Evolutionary conservation across 2,329 filamentous ascomycete genomes (phyloP).

Genomic region (Apiospora malaysiana): DNA sequence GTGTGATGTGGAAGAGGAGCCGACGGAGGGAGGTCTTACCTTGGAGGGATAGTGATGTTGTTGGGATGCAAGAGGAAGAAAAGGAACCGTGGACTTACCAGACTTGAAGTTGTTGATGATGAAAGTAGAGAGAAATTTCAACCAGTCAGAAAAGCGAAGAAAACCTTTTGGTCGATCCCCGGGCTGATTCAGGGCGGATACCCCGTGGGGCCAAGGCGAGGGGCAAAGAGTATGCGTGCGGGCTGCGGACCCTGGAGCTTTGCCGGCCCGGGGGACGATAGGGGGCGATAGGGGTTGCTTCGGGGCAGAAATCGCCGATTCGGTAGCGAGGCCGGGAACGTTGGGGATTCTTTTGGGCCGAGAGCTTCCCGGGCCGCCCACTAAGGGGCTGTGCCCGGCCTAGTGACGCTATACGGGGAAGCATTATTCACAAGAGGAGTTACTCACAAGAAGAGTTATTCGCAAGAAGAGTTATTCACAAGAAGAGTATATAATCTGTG

Average conservation of each 20-base stretch:
- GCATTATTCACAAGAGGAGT: background rate
- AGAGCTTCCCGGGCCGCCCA: constrained; percentile 1
- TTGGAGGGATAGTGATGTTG: background rate
- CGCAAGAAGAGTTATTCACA: background rate
- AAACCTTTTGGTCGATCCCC: too few species aligned
- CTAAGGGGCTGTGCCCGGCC: too few species aligned
- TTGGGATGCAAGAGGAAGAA: background rate
- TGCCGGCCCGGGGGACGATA: too few species aligned
- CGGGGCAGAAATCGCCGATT: background rate
- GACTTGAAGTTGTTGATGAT: background rate
- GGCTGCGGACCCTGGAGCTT: too few species aligned
- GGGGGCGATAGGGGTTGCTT: too few species aligned
- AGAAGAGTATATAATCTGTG: too few species aligned
- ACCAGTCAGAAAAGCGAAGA: background rate
- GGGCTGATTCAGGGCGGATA: background rate
- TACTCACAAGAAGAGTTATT: too few species aligned
- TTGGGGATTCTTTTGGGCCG: background rate
- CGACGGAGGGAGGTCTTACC: background rate
- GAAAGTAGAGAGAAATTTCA: background rate
- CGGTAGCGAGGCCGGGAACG: background rate
- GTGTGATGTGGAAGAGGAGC: background rate
- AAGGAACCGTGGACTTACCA: background rate
- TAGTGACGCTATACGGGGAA: too few species aligned
- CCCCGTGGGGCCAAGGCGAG: background rate
- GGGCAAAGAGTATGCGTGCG: too few species aligned